A percentile compares a stretch with the other conserved stretches of the same genome.
Evolutionary conservation across 2,329 filamentous ascomycete genomes (phyloP).

Genomic region (Xylaria digitata): DNA sequence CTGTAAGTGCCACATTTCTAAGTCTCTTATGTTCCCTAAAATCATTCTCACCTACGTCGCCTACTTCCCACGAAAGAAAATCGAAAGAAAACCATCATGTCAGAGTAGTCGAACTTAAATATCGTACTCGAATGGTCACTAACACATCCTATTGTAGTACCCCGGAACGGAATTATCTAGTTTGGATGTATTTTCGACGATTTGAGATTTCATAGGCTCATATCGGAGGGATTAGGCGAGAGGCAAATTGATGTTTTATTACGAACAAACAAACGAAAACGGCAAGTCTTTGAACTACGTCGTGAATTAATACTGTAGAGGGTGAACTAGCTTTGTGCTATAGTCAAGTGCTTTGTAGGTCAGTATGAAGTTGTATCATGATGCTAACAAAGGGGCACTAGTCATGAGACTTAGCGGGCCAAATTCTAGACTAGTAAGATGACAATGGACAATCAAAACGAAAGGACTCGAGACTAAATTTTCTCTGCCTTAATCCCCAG

Average conservation of each 20-base stretch:
- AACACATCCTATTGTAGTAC: slow-evolving; percentile 44
- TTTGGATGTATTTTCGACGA: slow-evolving; percentile 64
- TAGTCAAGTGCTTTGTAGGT: slow-evolving; percentile 28
- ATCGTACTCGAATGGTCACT: not conserved
- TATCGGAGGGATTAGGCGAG: not conserved
- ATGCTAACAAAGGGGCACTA: slow-evolving; percentile 39
- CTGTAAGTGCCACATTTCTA: slow-evolving; percentile 41
- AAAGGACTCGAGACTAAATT: slow-evolving; percentile 25
- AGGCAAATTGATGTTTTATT: slow-evolving; percentile 17
- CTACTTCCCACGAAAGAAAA: too few species aligned
- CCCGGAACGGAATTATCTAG: slow-evolving; percentile 67
- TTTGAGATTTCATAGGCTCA: slow-evolving; percentile 49
- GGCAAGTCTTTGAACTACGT: slow-evolving; percentile 10
- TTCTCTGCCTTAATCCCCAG: not conserved
- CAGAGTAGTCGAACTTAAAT: not conserved
- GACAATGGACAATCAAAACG: slow-evolving; percentile 41
- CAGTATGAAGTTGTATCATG: slow-evolving; percentile 7
- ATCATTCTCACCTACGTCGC: too few species aligned
- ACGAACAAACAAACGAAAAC: slow-evolving; percentile 19
- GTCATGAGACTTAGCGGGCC: slow-evolving; percentile 5
- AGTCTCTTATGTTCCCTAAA: not conserved
- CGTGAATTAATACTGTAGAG: not conserved
- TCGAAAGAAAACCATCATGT: not conserved
- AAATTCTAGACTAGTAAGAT: slow-evolving; percentile 24
- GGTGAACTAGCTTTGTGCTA: slow-evolving; percentile 22